Base-by-base conservation (phyloP, 73 alveolate species). In the Tetrahymena borealis region DNA sequence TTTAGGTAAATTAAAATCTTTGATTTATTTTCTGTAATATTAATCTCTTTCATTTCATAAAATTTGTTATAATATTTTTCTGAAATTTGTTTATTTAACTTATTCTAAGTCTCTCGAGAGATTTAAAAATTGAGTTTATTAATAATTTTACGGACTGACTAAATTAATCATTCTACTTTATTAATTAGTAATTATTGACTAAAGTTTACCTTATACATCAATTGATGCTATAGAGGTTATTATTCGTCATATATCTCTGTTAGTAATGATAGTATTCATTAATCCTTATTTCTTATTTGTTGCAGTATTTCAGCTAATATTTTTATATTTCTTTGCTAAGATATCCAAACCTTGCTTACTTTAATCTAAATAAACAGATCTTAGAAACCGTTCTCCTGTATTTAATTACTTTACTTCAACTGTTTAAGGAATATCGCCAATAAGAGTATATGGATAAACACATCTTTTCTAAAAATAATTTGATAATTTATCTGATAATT, bases 1-100 rank as follows among this genome's bases (percentile, higher is more conserved):
- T 91, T 91, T 91, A 91, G 41, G 94, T 24, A 79, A 39, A 39
- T 20, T 77, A 33, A 91, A 93, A 11, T 36, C 31, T 93, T n/a
- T n/a, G n/a, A n/a, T n/a, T n/a, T n/a, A n/a, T n/a, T n/a, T n/a
- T n/a, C n/a, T n/a, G n/a, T n/a, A n/a, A n/a, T n/a, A n/a, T n/a
- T n/a, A n/a, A n/a, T n/a, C n/a, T n/a, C n/a, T n/a, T n/a, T n/a
- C n/a, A n/a, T n/a, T n/a, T n/a, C n/a, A n/a, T n/a, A n/a, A n/a
- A n/a, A n/a, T n/a, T n/a, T n/a, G n/a, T n/a, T n/a, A n/a, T n/a
- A n/a, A n/a, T n/a, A n/a, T n/a, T n/a, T n/a, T n/a, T n/a, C n/a
- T n/a, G n/a, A n/a, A n/a, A n/a, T n/a, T n/a, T n/a, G n/a, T n/a
- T n/a, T n/a, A n/a, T n/a, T n/a, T n/a, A n/a, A n/a, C n/a, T n/a